Base-by-base conservation (phyloP, 257 asterid species). In the Salvia splendens region DNA sequence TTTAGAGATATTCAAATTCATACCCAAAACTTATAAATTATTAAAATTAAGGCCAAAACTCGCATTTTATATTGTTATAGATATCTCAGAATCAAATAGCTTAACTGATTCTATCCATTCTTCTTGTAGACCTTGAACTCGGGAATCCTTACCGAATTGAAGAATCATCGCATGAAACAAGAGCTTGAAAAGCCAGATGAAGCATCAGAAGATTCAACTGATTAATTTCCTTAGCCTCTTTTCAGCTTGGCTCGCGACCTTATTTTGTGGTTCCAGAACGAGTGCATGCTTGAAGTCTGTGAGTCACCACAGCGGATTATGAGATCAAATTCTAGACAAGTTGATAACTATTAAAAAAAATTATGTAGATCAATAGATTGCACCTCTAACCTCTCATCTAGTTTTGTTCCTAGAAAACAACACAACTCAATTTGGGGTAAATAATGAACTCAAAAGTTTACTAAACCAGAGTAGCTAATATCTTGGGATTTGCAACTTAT, bases 241-340 rank as follows among this genome's bases (percentile, higher is more conserved):
- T 62, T 86, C 96, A 5, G 95, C 90, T 58, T 66, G 50, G 79
- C 69, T 63, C 2, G 97, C 99, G 41, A 61, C 84, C 84, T 86
- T 94, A 54, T 91, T 94, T 79, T 90, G 97, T 15, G 99, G 99
- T 77, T 94, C 97, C 56, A 94, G 87, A 65, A 94, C 91, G 12
- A 84, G 95, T 20, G 97, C 97, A 58, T 91, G 86, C 88, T 81
- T 90, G 87, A 94, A 88, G 84, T 94, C 99, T 94, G 95, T 75
- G 17, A 45, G 61, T n/a, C 40, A 33, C 50, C 64, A 57, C 55
- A 8, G 46, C 30, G 46, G 16, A 14, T 8, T 12, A 64, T 41
- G 48, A 62, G 64, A 32, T 55, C 7, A 71, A 17, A 61, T 41
- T 24, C 52, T 41, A 42, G 52, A 42, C 11, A 42, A 42, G 40